phyloP scores from a whole-genome alignment of 1,284 basidiomycete species.

The Malassezia cuniculi region DNA sequence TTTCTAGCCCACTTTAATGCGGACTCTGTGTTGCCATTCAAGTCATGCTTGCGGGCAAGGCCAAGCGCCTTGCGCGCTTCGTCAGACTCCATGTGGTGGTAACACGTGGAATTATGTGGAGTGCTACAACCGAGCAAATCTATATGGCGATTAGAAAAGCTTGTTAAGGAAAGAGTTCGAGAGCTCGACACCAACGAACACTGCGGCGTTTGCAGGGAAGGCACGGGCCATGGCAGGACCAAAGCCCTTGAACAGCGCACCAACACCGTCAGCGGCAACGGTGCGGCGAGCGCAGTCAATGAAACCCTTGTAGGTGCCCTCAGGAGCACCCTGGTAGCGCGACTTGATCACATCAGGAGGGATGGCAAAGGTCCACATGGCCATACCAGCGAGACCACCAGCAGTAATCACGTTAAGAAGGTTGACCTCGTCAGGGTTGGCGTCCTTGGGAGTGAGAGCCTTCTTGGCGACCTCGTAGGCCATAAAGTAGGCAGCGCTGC shows the following conservation, averaged over 20 bases:
- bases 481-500: conserved; percentile 92
- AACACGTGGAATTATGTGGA: conserved; percentile 6
- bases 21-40: conserved; percentile 27
- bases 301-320: conserved; percentile 86
- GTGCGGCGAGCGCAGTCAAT: conserved; percentile 85
- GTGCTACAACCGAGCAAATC: too few relatives aligned
- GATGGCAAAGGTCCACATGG: conserved; percentile 55
- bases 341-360: conserved; percentile 59
- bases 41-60: conserved; percentile 38
- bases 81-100: conserved; percentile 23
- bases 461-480: conserved; percentile 92
- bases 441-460: conserved; percentile 59
- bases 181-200: conserved; percentile 73
- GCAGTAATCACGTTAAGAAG: conserved; percentile 77
- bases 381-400: conserved; percentile 86
- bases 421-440: conserved; percentile 66
- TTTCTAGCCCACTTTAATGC: conserved; percentile 86
- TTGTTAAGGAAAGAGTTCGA: conserved; percentile 61
- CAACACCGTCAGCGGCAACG: conserved; percentile 75
- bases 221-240: conserved; percentile 67
- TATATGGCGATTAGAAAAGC: conserved; percentile 46
- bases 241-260: conserved; percentile 89
- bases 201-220: conserved; percentile 84
- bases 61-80: conserved; percentile 37
- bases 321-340: conserved; percentile 86